Evolutionary conservation across 2,329 filamentous ascomycete species (phyloP), one percentile per base, ranked within the genome.

Genomic region (Thielaviopsis punctulata): DNA sequence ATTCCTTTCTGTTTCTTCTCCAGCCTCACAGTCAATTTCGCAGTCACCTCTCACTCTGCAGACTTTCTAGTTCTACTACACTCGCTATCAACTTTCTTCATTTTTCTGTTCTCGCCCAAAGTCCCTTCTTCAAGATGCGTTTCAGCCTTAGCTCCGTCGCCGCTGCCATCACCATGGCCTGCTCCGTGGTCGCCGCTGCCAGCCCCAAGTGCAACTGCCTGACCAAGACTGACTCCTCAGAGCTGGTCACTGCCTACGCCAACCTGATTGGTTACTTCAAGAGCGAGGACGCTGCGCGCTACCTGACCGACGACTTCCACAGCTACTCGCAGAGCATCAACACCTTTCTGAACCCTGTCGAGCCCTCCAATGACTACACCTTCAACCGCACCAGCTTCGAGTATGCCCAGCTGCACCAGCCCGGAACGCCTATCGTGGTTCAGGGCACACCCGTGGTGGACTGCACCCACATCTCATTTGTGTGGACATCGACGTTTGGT

Each of bases 251-350:
- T 5, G 52, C 53, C 36, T 76, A 75, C 58, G 73, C 67, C 24
- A 66, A 67, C 1, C 66, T 78, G 1, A 73, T 77, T 56, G 74
- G 75, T 24, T 71, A 66, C 47, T 77, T 76, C 56, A 73, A 76
- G 60, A 69, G 74, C 56, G 73, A 73, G 22, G 53, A 53, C 27
- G 53, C 53, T 5, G 43, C 47, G 12, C 48, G 49, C 30, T 57
- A 56, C 48, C 51, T 57, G 21, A 45, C 53, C 7, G 55, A 57
- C 12, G 52, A 56, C 49, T 56, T 55, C 44, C 46, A 44, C 43
- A 52, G 51, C 33, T 52, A 51, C 33, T 55, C 54, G 45, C 52
- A 56, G 50, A 54, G 51, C 52, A 57, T 57, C 56, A 57, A 56
- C 55, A 56, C 55, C 53, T 57, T 57, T 41, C 19, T 56, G 19